Evolutionary conservation across 2,329 filamentous ascomycete species (phyloP).

Genomic region (Nemania bipapillata): DNA sequence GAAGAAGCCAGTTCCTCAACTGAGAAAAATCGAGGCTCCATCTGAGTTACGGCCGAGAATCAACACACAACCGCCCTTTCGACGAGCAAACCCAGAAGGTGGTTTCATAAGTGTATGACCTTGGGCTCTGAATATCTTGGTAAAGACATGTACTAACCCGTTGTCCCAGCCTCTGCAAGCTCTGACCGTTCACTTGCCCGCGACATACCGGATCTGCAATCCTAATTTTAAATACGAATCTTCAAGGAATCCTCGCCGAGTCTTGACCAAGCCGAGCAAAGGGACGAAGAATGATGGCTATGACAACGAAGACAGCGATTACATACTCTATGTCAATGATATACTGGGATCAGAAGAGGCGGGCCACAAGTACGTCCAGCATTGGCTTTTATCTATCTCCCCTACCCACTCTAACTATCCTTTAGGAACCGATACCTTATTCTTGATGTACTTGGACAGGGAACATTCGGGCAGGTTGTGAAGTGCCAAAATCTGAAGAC

Average conservation of each 20-base stretch:
- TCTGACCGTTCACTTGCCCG: constrained; percentile 88
- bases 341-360: constrained; percentile 97
- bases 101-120: constrained; percentile 91
- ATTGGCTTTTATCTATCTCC: neutral
- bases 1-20: constrained; percentile 83
- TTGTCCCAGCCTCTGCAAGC: constrained; percentile 84
- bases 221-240: constrained; percentile 98
- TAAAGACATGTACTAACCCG: constrained; percentile 30
- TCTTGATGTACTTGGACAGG: constrained; percentile 94
- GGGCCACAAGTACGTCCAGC: constrained; percentile 82
- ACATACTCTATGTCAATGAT: constrained; percentile 98
- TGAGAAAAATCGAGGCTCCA: constrained; percentile 78
- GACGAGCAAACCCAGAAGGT: constrained; percentile 93
- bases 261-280: constrained; percentile 98
- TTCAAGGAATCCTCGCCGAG: constrained; percentile 91
- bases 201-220: constrained; percentile 98
- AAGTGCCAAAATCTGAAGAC: constrained; percentile 99
- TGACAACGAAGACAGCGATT: constrained; percentile 98
- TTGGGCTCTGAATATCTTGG: constrained; percentile 21
- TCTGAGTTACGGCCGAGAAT: constrained; percentile 83
- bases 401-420: constrained; percentile 31
- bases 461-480: constrained; percentile 97
- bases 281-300: constrained; percentile 98
- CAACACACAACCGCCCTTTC: constrained; percentile 87
- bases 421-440: constrained; percentile 92